A percentile compares a stretch with the other conserved stretches of the same genome.
Evolutionary conservation across 306 rosid genomes (phyloP).

Genomic region (Pueraria montana): DNA sequence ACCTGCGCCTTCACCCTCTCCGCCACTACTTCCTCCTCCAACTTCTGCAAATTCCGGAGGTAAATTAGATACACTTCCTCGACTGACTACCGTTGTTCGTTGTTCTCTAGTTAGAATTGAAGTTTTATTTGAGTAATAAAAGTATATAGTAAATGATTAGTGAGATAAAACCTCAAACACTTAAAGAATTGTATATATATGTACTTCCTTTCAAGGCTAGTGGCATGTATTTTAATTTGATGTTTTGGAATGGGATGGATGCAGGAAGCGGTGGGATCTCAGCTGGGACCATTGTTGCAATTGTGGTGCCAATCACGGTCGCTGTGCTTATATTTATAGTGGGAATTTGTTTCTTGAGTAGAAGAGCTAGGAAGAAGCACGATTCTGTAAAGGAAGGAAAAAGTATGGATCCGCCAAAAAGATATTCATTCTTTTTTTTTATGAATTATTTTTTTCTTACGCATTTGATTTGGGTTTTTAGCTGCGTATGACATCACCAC

Average conservation of each 20-base stretch:
- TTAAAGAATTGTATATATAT: no score
- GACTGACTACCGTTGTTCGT: no score
- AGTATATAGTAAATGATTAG: no score
- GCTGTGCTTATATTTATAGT: slow-evolving; percentile 39
- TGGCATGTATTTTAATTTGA: no score
- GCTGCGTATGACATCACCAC: slow-evolving; percentile 42
- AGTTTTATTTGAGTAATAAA: no score
- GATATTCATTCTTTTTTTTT: background rate
- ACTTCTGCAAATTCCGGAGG: no score
- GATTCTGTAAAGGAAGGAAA: slow-evolving; percentile 38
- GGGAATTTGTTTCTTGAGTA: slow-evolving; percentile 38
- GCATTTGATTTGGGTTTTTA: slow-evolving; percentile 22
- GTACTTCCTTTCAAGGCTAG: no score
- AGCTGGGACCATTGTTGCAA: slow-evolving; percentile 39
- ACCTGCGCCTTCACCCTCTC: background rate
- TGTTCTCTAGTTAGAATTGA: no score
- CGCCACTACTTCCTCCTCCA: background rate
- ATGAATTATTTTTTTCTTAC: background rate
- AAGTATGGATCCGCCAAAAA: slow-evolving; percentile 24
- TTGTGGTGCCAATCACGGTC: slow-evolving; percentile 41
- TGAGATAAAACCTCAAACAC: no score
- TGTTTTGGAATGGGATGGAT: no score
- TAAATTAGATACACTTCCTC: no score
- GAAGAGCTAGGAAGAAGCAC: slow-evolving; percentile 27
- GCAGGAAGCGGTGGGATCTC: slow-evolving; percentile 9